phyloP scores from a whole-genome alignment of 2,329 filamentous ascomycete species.

The Tympanopsis confertula region DNA sequence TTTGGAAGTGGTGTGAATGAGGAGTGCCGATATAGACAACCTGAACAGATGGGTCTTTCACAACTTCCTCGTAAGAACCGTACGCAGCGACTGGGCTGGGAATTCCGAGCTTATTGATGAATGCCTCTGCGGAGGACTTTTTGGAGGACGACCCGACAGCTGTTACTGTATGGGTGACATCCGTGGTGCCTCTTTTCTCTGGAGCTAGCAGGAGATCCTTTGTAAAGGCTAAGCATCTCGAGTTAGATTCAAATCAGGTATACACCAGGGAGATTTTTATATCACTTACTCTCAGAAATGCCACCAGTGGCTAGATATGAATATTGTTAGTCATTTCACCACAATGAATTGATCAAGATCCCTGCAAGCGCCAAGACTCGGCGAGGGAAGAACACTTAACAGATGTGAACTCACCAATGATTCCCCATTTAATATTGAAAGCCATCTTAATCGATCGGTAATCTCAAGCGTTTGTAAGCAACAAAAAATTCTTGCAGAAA shows the following conservation, averaged over 20 bases:
- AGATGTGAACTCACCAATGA: background rate
- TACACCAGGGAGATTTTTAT: background rate
- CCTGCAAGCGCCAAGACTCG: no score
- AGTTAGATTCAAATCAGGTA: background rate
- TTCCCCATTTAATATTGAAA: background rate
- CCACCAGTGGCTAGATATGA: slow-evolving; percentile 2
- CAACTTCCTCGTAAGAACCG: slow-evolving; percentile 17
- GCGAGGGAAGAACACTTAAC: no score
- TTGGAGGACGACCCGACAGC: background rate
- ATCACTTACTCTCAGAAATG: background rate
- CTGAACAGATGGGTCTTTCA: slow-evolving; percentile 17
- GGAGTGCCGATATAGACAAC: slow-evolving; percentile 23
- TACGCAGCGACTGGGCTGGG: slow-evolving; percentile 5
- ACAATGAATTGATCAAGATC: no score
- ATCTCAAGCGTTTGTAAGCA: no score
- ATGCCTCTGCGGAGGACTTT: background rate
- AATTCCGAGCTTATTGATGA: background rate
- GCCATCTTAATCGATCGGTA: no score
- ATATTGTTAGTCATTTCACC: no score
- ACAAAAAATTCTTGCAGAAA: no score
- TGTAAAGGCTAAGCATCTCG: background rate
- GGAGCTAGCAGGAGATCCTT: background rate
- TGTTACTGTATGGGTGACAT: background rate
- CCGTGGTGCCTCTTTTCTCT: background rate
- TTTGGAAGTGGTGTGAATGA: slow-evolving; percentile 19